A percentile compares a stretch with the other conserved stretches of the same genome.
These are phyloP conservation scores for Podaxis carcinomalis DNA, from an alignment of 768 basidiomycete genomes.

Conservation along the genomic window DNA sequence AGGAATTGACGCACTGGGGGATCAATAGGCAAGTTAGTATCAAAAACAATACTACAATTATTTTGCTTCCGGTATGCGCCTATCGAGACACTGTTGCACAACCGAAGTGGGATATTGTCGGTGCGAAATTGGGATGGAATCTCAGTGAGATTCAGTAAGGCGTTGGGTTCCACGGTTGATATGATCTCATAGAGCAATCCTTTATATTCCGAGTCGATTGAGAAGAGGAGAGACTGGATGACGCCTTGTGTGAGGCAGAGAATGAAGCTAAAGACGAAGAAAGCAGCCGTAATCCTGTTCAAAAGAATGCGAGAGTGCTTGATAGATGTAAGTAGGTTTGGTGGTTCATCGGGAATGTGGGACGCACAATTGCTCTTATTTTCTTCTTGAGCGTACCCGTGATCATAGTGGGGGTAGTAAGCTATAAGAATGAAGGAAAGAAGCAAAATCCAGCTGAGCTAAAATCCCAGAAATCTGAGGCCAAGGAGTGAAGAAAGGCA, in stretches of 20 bases:
- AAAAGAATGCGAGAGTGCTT: slow-evolving; percentile 36
- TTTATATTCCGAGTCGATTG: slow-evolving; percentile 37
- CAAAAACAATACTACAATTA: slow-evolving; percentile 33
- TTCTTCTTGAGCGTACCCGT: slow-evolving; percentile 12
- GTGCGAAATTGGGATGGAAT: slow-evolving; percentile 22
- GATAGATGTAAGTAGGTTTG: background rate
- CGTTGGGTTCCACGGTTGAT: slow-evolving; percentile 27
- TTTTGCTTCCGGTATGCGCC: background rate
- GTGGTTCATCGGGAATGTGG: background rate
- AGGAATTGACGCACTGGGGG: background rate
- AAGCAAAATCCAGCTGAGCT: slow-evolving; percentile 5
- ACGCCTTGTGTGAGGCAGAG: slow-evolving; percentile 51
- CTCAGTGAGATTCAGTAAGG: slow-evolving; percentile 28
- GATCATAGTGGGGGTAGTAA: slow-evolving; percentile 12
- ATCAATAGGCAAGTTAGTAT: slow-evolving; percentile 16
- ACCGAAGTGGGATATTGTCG: slow-evolving; percentile 26
- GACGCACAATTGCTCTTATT: slow-evolving; percentile 15
- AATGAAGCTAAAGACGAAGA: slow-evolving; percentile 47
- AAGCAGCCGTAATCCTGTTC: slow-evolving; percentile 36
- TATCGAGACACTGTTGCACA: slow-evolving; percentile 43
- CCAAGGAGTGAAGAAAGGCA: slow-evolving; percentile 14
- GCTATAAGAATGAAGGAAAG: slow-evolving; percentile 8
- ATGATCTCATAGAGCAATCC: slow-evolving; percentile 34
- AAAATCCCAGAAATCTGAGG: slow-evolving; percentile 12
- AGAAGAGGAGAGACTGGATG: slow-evolving; percentile 44